phyloP scores from a whole-genome alignment of 2,329 filamentous ascomycete genomes.

The Diatrype stigma region DNA sequence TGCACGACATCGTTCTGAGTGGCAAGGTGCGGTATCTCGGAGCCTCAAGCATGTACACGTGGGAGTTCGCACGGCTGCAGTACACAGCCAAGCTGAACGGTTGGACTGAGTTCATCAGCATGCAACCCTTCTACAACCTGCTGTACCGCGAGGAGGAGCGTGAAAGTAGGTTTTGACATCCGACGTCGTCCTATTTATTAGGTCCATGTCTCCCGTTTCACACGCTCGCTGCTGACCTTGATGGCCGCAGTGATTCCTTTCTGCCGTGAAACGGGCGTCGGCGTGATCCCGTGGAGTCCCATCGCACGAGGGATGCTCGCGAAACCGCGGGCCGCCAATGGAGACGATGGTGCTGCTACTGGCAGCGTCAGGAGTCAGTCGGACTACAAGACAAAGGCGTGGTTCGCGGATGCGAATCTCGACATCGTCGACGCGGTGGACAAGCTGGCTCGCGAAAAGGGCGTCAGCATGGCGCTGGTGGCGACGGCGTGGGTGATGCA shows the following conservation, averaged over 20 bases:
- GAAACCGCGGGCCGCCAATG: slow-evolving; percentile 15
- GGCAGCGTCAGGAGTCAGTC: slow-evolving; percentile 27
- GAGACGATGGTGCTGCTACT: slow-evolving; percentile 2
- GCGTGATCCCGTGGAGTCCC: slow-evolving; percentile 28
- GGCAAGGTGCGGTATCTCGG: slow-evolving; percentile 51
- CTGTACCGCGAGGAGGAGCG: slow-evolving; percentile 57
- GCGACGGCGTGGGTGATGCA: slow-evolving; percentile 53
- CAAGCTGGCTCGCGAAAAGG: slow-evolving; percentile 34
- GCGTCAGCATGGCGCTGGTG: slow-evolving; percentile 54
- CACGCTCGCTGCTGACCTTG: background rate
- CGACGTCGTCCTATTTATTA: too few species aligned
- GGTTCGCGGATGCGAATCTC: slow-evolving; percentile 39
- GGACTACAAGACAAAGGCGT: slow-evolving; percentile 32
- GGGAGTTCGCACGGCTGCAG: slow-evolving; percentile 41
- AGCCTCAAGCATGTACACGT: slow-evolving; percentile 37
- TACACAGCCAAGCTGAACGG: slow-evolving; percentile 45
- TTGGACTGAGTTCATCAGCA: slow-evolving; percentile 55
- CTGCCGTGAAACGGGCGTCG: slow-evolving; percentile 31
- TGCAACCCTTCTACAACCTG: slow-evolving; percentile 57
- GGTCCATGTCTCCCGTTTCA: too few species aligned
- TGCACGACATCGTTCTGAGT: slow-evolving; percentile 53
- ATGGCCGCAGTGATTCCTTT: slow-evolving; percentile 30
- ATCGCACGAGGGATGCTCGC: slow-evolving; percentile 23
- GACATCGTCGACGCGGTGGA: slow-evolving; percentile 19
- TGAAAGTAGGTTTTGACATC: slow-evolving; percentile 18